Evolutionary conservation across 1,284 basidiomycete species (phyloP).

Genomic region (Apiotrichum brassicae): DNA sequence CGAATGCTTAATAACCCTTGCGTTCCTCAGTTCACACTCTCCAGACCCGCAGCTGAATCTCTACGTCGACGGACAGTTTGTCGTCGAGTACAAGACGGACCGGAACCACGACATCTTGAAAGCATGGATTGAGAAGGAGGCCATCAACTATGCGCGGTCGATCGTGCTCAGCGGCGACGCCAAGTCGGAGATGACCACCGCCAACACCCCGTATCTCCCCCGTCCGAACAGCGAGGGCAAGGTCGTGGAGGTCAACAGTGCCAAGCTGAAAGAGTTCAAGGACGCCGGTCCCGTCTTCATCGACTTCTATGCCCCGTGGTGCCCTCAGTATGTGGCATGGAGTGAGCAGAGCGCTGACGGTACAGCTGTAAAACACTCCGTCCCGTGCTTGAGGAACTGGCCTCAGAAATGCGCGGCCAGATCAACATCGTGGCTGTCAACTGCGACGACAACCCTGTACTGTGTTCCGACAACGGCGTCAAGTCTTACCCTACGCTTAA

Average conservation of each 20-base stretch:
- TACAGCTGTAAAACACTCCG: constrained; percentile 72
- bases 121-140: constrained; percentile 52
- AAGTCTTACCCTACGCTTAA: constrained; percentile 72
- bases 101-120: constrained; percentile 53
- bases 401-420: constrained; percentile 58
- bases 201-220: constrained; percentile 3
- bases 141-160: constrained; percentile 34
- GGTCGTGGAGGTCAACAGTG: constrained; percentile 55
- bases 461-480: constrained; percentile 63
- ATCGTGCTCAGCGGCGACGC: neutral
- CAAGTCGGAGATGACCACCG: neutral
- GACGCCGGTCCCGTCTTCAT: constrained; percentile 65
- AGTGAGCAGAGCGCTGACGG: constrained; percentile 5
- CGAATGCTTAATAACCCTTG: neutral
- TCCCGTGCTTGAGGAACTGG: constrained; percentile 66
- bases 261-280: constrained; percentile 53
- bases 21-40: neutral
- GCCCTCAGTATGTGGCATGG: constrained; percentile 58
- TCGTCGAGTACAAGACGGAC: constrained; percentile 56
- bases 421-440: constrained; percentile 76
- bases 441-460: constrained; percentile 63
- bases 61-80: constrained; percentile 57
- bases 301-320: constrained; percentile 92
- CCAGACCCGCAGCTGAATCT: constrained; percentile 68
- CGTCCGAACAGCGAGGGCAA: constrained; percentile 58